A percentile compares a stretch with the other conserved stretches of the same genome.
Evolutionary conservation across 305 asterid species (phyloP).

Genomic region (Fraxinus baroniana): DNA sequence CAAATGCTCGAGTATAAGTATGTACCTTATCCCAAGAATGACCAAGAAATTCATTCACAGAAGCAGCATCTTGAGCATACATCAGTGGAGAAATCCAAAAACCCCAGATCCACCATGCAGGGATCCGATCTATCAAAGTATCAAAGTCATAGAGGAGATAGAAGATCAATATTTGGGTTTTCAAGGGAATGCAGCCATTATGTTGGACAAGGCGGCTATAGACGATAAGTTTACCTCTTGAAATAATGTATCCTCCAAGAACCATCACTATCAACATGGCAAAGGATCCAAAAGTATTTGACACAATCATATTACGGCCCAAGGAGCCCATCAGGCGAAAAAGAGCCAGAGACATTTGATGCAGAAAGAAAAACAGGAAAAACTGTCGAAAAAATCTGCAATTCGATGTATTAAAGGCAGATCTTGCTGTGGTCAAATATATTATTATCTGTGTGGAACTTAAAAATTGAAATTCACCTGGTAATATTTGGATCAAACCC

Average conservation of each 20-base stretch:
- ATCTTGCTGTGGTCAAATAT: conserved; percentile 23
- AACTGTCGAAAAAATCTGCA: conserved; percentile 84
- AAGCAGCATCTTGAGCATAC: conserved; percentile 92
- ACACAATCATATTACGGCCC: conserved; percentile 94
- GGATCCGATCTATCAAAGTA: conserved; percentile 67
- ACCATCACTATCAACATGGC: conserved; percentile 92
- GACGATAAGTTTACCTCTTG: conserved; percentile 63
- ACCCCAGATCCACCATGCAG: conserved; percentile 99
- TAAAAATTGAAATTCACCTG: conserved; percentile 47
- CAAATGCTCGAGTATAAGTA: conserved; percentile 18
- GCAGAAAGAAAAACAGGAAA: conserved; percentile 78
- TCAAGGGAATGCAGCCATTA: conserved; percentile 13
- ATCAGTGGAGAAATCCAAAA: conserved; percentile 90
- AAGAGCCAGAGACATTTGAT: conserved; percentile 85
- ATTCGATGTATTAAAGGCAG: conserved; percentile 20
- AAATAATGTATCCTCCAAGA: conserved; percentile 91
- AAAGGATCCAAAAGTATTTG: conserved; percentile 95
- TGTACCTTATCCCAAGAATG: conserved; percentile 88
- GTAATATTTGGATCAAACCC: conserved; percentile 69
- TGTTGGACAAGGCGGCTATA: not conserved
- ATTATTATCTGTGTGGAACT: conserved; percentile 13
- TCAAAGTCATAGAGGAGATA: conserved; percentile 24
- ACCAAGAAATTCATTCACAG: conserved; percentile 96
- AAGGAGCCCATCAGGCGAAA: conserved; percentile 90
- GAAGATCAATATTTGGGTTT: conserved; percentile 17